Evolutionary conservation across 1,284 basidiomycete species (phyloP).

Genomic region (Quambalaria eucalypti): DNA sequence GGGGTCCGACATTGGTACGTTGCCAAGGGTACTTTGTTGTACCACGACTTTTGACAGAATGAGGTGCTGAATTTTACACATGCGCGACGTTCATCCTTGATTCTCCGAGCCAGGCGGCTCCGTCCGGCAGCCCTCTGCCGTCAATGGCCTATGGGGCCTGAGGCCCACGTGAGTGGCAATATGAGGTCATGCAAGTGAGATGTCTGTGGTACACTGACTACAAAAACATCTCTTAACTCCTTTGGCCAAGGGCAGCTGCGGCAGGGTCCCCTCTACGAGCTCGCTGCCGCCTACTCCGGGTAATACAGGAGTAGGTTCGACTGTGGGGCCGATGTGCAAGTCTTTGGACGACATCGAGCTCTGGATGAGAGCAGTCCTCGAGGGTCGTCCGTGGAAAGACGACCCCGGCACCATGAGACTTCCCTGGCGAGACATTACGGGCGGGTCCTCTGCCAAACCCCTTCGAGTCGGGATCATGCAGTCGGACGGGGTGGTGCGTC

Average conservation of each 20-base stretch:
- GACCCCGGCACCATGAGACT: background rate
- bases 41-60: too few relatives aligned
- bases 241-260: too few relatives aligned
- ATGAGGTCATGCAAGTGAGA: too few relatives aligned
- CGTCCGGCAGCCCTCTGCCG: conserved; percentile 20
- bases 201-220: too few relatives aligned
- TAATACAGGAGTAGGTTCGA: background rate
- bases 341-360: background rate
- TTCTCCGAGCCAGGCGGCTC: conserved; percentile 10
- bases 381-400: background rate
- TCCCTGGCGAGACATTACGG: conserved; percentile 1
- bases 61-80: background rate
- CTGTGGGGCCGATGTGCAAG: background rate
- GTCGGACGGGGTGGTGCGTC: conserved; percentile 4
- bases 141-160: conserved; percentile 19
- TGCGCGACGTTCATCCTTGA: background rate
- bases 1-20: conserved; percentile 32
- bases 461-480: conserved; percentile 5
- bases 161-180: conserved; percentile 15
- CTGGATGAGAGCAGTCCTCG: background rate
- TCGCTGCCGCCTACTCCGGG: background rate
- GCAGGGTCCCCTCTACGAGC: background rate
- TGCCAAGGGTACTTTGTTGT: too few relatives aligned
- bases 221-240: too few relatives aligned
- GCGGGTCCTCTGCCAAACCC: background rate